Conservation (phyloP, 768 basidiomycete genomes). For the Boletus coccyginus region DNA sequence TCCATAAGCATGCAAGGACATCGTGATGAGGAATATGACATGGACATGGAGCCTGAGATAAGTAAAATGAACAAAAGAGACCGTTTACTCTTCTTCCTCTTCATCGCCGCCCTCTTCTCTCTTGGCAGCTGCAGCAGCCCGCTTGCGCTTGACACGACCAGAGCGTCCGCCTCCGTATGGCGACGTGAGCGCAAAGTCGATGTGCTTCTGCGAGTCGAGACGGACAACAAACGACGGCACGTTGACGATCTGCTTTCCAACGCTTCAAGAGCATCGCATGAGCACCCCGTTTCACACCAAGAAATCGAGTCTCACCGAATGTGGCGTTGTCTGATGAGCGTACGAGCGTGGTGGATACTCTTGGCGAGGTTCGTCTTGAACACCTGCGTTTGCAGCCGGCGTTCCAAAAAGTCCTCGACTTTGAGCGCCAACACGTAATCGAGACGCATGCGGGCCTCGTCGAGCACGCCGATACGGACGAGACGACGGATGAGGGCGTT, state of each 20-base stretch:
- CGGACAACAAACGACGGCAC: slow-evolving; percentile 98
- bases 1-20: slow-evolving; percentile 32
- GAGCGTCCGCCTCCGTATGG: slow-evolving; percentile 94
- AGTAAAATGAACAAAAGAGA: slow-evolving; percentile 18
- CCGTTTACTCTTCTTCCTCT: slow-evolving; percentile 80
- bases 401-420: slow-evolving; percentile 99
- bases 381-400: slow-evolving; percentile 97
- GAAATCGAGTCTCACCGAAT: slow-evolving; percentile 67
- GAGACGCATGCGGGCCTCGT: slow-evolving; percentile 98
- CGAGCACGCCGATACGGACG: slow-evolving; percentile 99
- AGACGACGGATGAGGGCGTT: slow-evolving; percentile 95
- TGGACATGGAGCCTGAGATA: slow-evolving; percentile 28
- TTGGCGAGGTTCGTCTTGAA: slow-evolving; percentile 99
- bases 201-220: slow-evolving; percentile 99
- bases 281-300: not conserved
- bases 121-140: slow-evolving; percentile 88
- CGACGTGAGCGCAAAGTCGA: slow-evolving; percentile 97
- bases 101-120: slow-evolving; percentile 88
- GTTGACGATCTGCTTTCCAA: slow-evolving; percentile 99
- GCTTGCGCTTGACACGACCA: slow-evolving; percentile 99
- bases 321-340: slow-evolving; percentile 96
- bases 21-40: slow-evolving; percentile 21
- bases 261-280: slow-evolving; percentile 43
- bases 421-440: slow-evolving; percentile 99
- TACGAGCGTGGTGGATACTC: slow-evolving; percentile 97